Evolutionary conservation across 257 asterid genomes (phyloP).

Genomic region (Gentiana straminea): DNA sequence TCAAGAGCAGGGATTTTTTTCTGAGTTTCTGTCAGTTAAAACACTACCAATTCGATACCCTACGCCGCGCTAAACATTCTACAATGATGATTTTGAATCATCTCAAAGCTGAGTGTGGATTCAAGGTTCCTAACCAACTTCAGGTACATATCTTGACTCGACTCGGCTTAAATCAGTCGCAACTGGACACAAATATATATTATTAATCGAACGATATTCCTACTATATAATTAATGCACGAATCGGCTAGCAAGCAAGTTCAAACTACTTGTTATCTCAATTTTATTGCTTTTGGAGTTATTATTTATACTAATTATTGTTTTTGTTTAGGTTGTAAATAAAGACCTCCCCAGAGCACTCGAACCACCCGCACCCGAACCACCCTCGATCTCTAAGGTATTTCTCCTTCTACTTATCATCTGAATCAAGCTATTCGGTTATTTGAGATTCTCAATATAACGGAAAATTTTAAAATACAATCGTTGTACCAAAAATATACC

Average conservation of each 20-base stretch:
- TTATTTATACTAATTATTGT: no score
- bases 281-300: no score
- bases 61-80: conserved; percentile 72
- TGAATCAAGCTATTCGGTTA: no score
- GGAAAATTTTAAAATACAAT: no score
- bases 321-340: no score
- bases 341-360: no score
- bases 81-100: conserved; percentile 78
- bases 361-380: no score
- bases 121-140: conserved; percentile 15
- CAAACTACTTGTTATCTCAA: not conserved
- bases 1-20: conserved; percentile 44
- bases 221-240: conserved; percentile 18
- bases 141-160: conserved; percentile 6
- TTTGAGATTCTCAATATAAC: no score
- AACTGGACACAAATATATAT: no score
- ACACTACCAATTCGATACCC: conserved; percentile 51
- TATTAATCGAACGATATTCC: conserved; percentile 25
- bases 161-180: conserved; percentile 2
- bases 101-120: conserved; percentile 26
- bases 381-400: no score
- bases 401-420: no score
- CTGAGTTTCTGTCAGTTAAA: conserved; percentile 55
- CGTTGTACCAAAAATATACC: no score
- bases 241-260: conserved; percentile 23